Evolutionary conservation across 2,329 filamentous ascomycete species (phyloP), one percentile per base, ranked within the genome.

Genomic region (Aspergillus hortae): DNA sequence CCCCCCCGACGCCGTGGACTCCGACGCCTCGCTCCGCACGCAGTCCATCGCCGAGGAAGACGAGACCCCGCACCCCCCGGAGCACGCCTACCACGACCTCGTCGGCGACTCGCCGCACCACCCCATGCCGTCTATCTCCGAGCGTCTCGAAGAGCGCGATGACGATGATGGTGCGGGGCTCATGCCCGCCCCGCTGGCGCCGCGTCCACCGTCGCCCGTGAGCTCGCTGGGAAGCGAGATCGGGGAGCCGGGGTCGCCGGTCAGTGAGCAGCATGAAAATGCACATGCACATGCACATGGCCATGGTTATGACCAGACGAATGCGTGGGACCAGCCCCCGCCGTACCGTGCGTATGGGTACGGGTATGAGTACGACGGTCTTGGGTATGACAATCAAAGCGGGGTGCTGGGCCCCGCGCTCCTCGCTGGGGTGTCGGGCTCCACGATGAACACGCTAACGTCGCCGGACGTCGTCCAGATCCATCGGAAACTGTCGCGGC

Each of bases 161-260:
- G 17, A 51, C 48, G 11, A 60, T 58, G 3, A 49, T 6, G 25
- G 5, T 27, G 27, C 7, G 7, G 27, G 10, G 7, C 27, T 10
- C 27, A 7, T 30, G 6, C 27, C 55, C 19, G 59, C 61, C 14
- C 52, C 53, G 6, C 53, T 59, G 9, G 53, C 51, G 27, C 35
- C 51, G 23, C 42, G 41, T 14, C 4, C 15, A 36, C 32, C 15
- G 44, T 17, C n/a, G 4, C 10, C 32, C 19, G 27, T 17, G 15
- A 17, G 15, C 27, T 46, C 44, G 19, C 17, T 17, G 19, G 64
- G 61, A 44, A 61, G 60, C 17, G 65, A 68, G 4, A 61, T 68
- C 6, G 66, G 66, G 41, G 66, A 68, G 43, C 66, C 66, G 2
- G 66, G 66, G 10, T 65, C 64, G 5, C 60, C 63, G 4, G 40